phyloP scores from a whole-genome alignment of 2,329 filamentous ascomycete species.

The Talaromyces sp. region DNA sequence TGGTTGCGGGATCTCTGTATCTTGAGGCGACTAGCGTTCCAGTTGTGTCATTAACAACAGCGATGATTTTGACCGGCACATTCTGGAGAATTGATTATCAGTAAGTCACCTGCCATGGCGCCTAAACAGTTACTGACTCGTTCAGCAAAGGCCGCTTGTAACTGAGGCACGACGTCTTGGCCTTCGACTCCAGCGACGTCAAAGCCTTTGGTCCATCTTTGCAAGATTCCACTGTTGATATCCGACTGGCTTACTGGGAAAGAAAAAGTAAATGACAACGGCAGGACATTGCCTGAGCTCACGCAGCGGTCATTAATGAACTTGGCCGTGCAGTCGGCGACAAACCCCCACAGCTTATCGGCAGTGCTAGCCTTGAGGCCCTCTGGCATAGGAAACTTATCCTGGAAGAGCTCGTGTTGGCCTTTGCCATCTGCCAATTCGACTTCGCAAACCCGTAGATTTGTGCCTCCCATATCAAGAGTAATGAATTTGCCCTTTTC shows the following conservation, averaged over 20 bases:
- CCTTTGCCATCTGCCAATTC: slow-evolving; percentile 70
- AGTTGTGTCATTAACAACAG: slow-evolving; percentile 89
- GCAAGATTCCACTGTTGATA: slow-evolving; percentile 77
- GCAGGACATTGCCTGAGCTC: slow-evolving; percentile 41
- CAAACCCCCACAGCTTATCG: slow-evolving; percentile 80
- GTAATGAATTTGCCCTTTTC: slow-evolving; percentile 77
- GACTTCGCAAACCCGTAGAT: slow-evolving; percentile 82
- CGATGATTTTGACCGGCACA: slow-evolving; percentile 77
- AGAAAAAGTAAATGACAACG: slow-evolving; percentile 83
- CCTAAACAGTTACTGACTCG: slow-evolving; percentile 41
- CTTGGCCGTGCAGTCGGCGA: slow-evolving; percentile 73
- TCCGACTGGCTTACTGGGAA: slow-evolving; percentile 81
- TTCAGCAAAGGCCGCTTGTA: slow-evolving; percentile 65
- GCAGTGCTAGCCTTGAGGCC: slow-evolving; percentile 66
- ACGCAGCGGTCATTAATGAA: slow-evolving; percentile 73
- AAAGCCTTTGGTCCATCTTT: slow-evolving; percentile 90
- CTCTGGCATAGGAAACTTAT: slow-evolving; percentile 79
- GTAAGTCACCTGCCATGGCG: slow-evolving; percentile 2
- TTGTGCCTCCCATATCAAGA: slow-evolving; percentile 86
- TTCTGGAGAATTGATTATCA: slow-evolving; percentile 46
- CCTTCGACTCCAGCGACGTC: slow-evolving; percentile 84
- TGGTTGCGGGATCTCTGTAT: slow-evolving; percentile 80
- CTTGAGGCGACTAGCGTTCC: slow-evolving; percentile 88
- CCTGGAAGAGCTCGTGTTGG: slow-evolving; percentile 78
- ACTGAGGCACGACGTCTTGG: slow-evolving; percentile 73